A percentile compares a stretch with the other conserved stretches of the same genome.
Evolutionary conservation across 2,329 filamentous ascomycete species (phyloP).

Genomic region (Anthostomella pinea): DNA sequence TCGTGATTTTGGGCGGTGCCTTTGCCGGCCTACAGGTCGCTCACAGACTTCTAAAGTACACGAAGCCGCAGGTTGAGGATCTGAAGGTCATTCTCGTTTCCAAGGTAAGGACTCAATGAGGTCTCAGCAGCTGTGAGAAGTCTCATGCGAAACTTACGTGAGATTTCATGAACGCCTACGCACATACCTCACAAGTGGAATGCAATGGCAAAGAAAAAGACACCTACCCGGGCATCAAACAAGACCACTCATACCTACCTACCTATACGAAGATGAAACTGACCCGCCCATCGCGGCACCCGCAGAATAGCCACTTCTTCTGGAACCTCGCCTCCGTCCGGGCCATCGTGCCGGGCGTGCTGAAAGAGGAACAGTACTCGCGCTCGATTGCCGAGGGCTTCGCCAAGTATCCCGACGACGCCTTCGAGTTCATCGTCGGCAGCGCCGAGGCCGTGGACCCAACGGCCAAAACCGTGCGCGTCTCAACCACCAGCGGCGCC

Average conservation of each 20-base stretch:
- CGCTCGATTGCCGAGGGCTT: conserved; percentile 49
- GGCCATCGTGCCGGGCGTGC: conserved; percentile 48
- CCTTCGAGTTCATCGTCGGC: conserved; percentile 52
- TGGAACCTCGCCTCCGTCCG: conserved; percentile 58
- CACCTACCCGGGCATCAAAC: too few relatives aligned
- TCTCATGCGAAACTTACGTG: too few relatives aligned
- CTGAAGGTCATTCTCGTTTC: conserved; percentile 55
- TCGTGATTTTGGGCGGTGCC: conserved; percentile 54
- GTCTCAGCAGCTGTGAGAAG: too few relatives aligned
- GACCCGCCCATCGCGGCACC: too few relatives aligned
- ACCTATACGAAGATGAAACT: too few relatives aligned
- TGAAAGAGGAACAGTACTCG: conserved; percentile 50
- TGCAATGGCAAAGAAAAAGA: too few relatives aligned
- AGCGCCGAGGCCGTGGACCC: conserved; percentile 42
- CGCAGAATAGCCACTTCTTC: conserved; percentile 55
- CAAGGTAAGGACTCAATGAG: conserved; percentile 40
- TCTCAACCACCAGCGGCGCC: conserved; percentile 31
- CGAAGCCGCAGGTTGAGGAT: conserved; percentile 40
- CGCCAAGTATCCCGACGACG: conserved; percentile 45
- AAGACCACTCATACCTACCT: too few relatives aligned
- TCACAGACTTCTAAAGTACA: conserved; percentile 54
- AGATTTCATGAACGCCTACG: too few relatives aligned
- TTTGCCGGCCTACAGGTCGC: conserved; percentile 52
- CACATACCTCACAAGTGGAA: too few relatives aligned
- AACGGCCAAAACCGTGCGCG: conserved; percentile 40